Percentiles rank a stretch among this genome's conserved stretches.
These are phyloP conservation scores for Pichia sp. DNA, from an alignment of 1,139 yeast species.

Conservation along the genomic window DNA sequence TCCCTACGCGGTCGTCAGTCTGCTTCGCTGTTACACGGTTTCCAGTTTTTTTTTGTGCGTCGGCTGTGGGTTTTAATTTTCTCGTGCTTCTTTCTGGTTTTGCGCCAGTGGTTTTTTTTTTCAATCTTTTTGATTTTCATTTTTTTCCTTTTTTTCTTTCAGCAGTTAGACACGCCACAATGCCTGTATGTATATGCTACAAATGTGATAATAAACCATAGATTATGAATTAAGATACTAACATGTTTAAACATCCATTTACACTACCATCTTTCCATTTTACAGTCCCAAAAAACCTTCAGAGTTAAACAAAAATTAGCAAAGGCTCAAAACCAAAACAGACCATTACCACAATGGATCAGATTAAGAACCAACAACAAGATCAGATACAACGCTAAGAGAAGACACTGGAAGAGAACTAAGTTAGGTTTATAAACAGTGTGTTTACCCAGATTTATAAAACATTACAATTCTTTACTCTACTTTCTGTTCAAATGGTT, in stretches of 20 bases:
- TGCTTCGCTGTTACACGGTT: too few species aligned
- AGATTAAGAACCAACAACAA: slow-evolving; percentile 98
- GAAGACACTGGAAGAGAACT: slow-evolving; percentile 99
- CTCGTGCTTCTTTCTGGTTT: too few species aligned
- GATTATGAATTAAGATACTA: slow-evolving; percentile 1
- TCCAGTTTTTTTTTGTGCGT: too few species aligned
- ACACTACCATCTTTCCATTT: neutral
- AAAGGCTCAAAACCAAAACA: slow-evolving; percentile 98
- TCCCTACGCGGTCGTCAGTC: too few species aligned
- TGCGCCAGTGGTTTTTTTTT: too few species aligned
- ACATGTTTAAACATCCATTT: neutral
- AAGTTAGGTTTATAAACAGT: slow-evolving; percentile 86
- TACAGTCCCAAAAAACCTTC: slow-evolving; percentile 92
- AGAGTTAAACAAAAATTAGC: slow-evolving; percentile 98
- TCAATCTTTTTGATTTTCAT: too few species aligned
- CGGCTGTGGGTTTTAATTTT: too few species aligned
- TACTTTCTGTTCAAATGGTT: too few species aligned
- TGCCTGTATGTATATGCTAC: slow-evolving; percentile 4
- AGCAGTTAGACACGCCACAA: too few species aligned
- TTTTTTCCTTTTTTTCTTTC: too few species aligned
- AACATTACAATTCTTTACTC: neutral
- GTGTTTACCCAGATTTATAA: neutral
- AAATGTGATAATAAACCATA: too few species aligned
- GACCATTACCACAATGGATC: slow-evolving; percentile 99
- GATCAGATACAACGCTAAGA: slow-evolving; percentile 98